Evolutionary conservation across 1,284 basidiomycete species (phyloP).

Genomic region (Taiwanofungus camphoratus): DNA sequence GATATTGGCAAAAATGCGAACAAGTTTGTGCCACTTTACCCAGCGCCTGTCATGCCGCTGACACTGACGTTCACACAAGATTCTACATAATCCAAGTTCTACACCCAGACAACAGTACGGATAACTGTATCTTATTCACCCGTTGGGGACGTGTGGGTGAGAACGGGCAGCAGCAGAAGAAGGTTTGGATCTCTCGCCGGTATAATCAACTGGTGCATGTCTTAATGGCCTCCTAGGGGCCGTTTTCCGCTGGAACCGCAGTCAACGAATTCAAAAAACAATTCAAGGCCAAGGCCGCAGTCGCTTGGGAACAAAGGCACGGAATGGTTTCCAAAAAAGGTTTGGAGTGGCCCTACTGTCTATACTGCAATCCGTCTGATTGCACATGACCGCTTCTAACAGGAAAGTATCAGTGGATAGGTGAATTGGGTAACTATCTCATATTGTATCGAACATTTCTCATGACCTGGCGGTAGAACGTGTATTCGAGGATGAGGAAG

Average conservation of each 20-base stretch:
- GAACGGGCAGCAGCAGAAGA: conserved; percentile 41
- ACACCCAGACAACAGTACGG: conserved; percentile 41
- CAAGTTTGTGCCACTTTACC: conserved; percentile 36
- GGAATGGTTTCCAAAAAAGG: conserved; percentile 53
- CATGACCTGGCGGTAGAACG: conserved; percentile 36
- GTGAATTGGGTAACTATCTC: conserved; percentile 24
- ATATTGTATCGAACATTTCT: conserved; percentile 5
- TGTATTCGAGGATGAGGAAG: conserved; percentile 42
- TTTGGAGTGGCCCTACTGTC: conserved; percentile 15
- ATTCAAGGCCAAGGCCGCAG: conserved; percentile 51
- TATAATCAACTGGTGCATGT: neutral
- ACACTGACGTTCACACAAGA: conserved; percentile 25
- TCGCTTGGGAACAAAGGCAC: conserved; percentile 45
- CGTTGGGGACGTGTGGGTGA: conserved; percentile 64
- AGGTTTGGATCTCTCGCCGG: conserved; percentile 35
- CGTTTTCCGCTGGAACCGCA: conserved; percentile 31
- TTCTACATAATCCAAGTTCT: conserved; percentile 63
- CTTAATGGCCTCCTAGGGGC: conserved; percentile 25
- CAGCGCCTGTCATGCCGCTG: neutral
- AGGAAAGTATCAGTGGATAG: conserved; percentile 62
- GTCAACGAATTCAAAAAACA: conserved; percentile 55
- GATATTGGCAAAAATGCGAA: conserved; percentile 57
- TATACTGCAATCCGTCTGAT: neutral
- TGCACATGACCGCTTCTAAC: neutral
- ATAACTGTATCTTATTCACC: conserved; percentile 39